Evolutionary conservation across 805 yeast genomes (phyloP), one percentile per base, ranked within the genome.

Genomic region (Yueomyces sinensis): DNA sequence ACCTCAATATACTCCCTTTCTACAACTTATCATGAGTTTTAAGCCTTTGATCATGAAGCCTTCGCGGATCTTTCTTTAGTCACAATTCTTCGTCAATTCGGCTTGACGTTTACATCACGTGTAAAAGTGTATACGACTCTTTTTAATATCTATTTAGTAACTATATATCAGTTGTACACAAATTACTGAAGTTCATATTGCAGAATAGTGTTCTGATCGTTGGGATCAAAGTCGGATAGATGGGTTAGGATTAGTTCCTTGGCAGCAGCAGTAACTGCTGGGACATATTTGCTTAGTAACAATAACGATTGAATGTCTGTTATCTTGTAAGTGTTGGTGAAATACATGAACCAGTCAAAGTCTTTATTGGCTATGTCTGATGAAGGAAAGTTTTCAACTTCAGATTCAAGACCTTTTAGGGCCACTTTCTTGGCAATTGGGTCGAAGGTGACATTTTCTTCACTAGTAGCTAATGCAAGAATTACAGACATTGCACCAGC

Each of bases 371-470:
- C 44, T 3, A 33, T 33, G 19, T 46, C 47, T 15, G 37, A 42
- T 3, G 40, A 17, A n/a, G 56, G 52, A 4, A 54, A 33, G 1
- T 36, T 41, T 13, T 40, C 25, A 27, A 40, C 43, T 19, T 47
- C 49, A 17, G 46, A 44, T 39, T 50, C 56, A 7, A 51, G 32
- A 9, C 54, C 53, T 32, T 46, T 54, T 6, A 38, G 17, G 13
- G 56, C 58, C 6, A 56, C 56, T 35, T 44, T 49, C 35, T 56
- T 54, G 22, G 55, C 52, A 32, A 56, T 46, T 9, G 33, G 40
- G 28, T 56, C 61, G 32, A 42, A 47, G 4, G 39, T 17, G 2
- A 39, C 30, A 9, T 38, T 20, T 11, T 38, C 39, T 5, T 48
- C 50, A 29, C 29, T 44, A 3, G 54, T 45, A 3, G 52, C 46